phyloP scores from a whole-genome alignment of 2,329 filamentous ascomycete genomes.

The Pseudogymnoascus sp. region DNA sequence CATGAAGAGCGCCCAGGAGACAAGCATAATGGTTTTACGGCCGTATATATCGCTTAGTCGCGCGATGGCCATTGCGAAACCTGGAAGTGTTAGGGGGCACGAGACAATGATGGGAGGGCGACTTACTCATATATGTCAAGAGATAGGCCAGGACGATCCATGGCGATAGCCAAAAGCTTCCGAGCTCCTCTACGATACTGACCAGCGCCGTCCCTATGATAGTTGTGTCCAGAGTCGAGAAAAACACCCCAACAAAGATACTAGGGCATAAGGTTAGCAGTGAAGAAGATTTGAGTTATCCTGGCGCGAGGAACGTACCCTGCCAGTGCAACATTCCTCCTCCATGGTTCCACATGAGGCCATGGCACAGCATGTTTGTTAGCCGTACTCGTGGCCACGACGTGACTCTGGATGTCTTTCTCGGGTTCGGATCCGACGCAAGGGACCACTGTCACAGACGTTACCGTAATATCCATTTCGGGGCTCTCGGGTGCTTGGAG shows the following conservation, averaged over 20 bases:
- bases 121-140: conserved; percentile 14
- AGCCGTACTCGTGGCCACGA: neutral
- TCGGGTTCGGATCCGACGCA: neutral
- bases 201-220: conserved; percentile 54
- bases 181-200: conserved; percentile 48
- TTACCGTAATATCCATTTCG: neutral
- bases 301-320: neutral
- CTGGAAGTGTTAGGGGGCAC: neutral
- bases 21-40: neutral
- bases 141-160: conserved; percentile 53
- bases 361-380: conserved; percentile 1
- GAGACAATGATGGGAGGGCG: neutral
- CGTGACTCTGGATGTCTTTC: neutral
- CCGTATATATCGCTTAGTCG: conserved; percentile 11
- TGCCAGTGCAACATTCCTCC: conserved; percentile 5
- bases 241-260: conserved; percentile 46
- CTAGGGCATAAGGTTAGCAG: conserved; percentile 27
- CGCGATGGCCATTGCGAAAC: conserved; percentile 11
- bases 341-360: conserved; percentile 1
- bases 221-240: conserved; percentile 53
- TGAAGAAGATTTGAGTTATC: neutral
- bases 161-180: conserved; percentile 39
- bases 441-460: neutral
- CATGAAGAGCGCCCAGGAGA: conserved; percentile 6
- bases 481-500: neutral